phyloP scores from a whole-genome alignment of 176 grass and related monocot genomes.

The Aegilops umbellulata region DNA sequence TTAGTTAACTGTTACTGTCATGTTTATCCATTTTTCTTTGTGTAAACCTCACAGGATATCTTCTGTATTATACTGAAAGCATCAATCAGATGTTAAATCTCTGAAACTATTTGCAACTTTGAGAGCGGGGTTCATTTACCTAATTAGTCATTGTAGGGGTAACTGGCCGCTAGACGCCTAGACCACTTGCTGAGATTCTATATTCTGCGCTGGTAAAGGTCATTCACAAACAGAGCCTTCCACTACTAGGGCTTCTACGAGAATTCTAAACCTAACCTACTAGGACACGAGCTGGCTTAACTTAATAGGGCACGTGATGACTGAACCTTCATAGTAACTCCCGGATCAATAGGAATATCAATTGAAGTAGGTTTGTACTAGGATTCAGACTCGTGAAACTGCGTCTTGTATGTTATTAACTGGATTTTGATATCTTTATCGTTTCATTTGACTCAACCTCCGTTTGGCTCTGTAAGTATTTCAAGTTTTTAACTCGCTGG shows the following conservation, averaged over 20 bases:
- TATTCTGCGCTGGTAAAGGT: background rate
- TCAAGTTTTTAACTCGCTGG: background rate
- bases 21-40: background rate
- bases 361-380: background rate
- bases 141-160: background rate
- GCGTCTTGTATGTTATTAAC: background rate
- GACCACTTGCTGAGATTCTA: background rate
- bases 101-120: background rate
- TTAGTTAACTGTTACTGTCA: slow-evolving; percentile 34
- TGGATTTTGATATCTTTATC: background rate
- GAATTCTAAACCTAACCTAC: background rate
- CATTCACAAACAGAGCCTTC: background rate
- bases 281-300: background rate
- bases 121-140: background rate
- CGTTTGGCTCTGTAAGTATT: background rate
- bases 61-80: background rate
- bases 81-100: background rate
- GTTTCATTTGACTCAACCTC: background rate
- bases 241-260: background rate
- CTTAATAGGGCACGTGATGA: background rate
- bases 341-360: background rate
- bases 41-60: background rate
- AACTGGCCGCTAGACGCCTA: background rate
- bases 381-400: background rate
- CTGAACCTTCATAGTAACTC: background rate